These are phyloP conservation scores for Fusarium mexicanum DNA, from an alignment of 2,329 filamentous ascomycete genomes.

Conservation along the genomic window DNA sequence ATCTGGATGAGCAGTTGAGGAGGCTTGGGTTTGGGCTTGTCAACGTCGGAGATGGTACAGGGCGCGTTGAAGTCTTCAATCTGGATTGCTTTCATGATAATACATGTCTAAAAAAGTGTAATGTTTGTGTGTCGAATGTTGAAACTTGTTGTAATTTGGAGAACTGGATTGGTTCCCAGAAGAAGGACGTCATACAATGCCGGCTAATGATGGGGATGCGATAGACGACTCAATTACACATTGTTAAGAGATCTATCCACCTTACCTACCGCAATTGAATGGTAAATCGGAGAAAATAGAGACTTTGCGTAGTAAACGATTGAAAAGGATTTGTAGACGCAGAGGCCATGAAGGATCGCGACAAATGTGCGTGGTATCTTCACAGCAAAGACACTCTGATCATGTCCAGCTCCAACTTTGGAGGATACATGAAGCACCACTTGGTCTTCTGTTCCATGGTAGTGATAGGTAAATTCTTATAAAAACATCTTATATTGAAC, in stretches of 20 bases:
- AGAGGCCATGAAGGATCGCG: not conserved
- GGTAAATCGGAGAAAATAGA: accelerated
- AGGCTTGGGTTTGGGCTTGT: not conserved
- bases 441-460: not conserved
- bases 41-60: not conserved
- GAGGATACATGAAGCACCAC: not conserved
- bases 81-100: not conserved
- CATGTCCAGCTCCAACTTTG: too few species aligned
- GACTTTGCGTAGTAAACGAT: accelerated
- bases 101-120: accelerated
- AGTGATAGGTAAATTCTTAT: not conserved
- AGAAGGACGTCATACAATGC: not conserved
- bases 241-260: not conserved
- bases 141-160: accelerated
- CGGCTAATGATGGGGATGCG: not conserved
- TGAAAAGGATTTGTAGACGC: too few species aligned
- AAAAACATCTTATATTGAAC: not conserved
- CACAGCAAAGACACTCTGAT: not conserved
- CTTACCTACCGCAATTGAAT: not conserved
- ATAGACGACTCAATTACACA: not conserved
- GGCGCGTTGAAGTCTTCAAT: not conserved
- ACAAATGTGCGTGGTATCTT: too few species aligned
- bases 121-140: not conserved
- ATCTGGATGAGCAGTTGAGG: not conserved
- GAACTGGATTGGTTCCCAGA: not conserved